Conservation (phyloP, 2,329 filamentous ascomycete genomes). For the Aureobasidium zeae region DNA sequence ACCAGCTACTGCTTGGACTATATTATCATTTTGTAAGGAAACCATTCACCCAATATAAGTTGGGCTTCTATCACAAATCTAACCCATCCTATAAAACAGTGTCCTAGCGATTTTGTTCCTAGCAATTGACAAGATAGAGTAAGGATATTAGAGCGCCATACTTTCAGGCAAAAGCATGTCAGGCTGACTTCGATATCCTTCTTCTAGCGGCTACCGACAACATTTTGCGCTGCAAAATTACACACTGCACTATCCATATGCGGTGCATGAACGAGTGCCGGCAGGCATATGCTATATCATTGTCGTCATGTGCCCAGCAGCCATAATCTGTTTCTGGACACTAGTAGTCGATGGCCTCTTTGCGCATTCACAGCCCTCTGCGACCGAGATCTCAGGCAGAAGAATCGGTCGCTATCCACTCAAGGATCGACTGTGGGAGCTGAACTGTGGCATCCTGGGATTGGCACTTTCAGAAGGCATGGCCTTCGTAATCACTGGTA, state of each 20-base stretch:
- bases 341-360: slow-evolving; percentile 50
- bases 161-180: not conserved
- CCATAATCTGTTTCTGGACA: slow-evolving; percentile 47
- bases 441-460: slow-evolving; percentile 53
- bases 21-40: slow-evolving; percentile 47
- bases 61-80: not conserved
- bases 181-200: not conserved
- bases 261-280: slow-evolving; percentile 46
- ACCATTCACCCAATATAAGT: not conserved
- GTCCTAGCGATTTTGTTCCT: slow-evolving; percentile 43
- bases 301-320: slow-evolving; percentile 40
- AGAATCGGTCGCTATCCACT: slow-evolving; percentile 41
- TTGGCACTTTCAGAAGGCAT: slow-evolving; percentile 44
- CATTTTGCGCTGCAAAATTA: slow-evolving; percentile 49
- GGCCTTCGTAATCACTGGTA: slow-evolving; percentile 49
- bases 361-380: slow-evolving; percentile 36
- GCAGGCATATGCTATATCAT: slow-evolving; percentile 42
- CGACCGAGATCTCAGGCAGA: slow-evolving; percentile 27
- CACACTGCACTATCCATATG: slow-evolving; percentile 50
- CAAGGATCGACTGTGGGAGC: slow-evolving; percentile 51
- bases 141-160: not conserved
- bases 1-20: slow-evolving; percentile 50
- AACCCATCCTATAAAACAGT: slow-evolving; percentile 27
- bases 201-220: slow-evolving; percentile 41
- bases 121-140: slow-evolving; percentile 45